Conservation (phyloP, 768 basidiomycete species). For the Coprinopsis marcescibilis region DNA sequence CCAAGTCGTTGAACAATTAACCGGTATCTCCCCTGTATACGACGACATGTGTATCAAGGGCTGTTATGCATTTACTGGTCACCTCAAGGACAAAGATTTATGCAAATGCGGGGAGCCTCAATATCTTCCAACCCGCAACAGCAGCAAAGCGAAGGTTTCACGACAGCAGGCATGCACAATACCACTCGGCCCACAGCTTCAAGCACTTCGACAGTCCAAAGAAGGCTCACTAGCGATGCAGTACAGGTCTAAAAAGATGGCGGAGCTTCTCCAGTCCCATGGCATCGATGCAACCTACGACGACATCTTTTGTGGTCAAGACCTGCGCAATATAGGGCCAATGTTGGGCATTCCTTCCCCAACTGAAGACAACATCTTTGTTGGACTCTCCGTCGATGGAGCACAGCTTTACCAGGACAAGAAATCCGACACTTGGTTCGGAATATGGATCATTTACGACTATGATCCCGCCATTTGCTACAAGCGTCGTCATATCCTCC, state of each 20-base stretch:
- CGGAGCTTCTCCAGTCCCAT: conserved; percentile 15
- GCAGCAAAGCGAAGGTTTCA: conserved; percentile 12
- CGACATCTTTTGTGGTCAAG: conserved; percentile 23
- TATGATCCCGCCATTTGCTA: conserved; percentile 19
- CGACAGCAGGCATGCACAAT: conserved; percentile 31
- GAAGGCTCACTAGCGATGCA: conserved; percentile 22
- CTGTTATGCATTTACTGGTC: conserved; percentile 26
- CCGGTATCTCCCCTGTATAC: conserved; percentile 27
- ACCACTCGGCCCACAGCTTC: conserved; percentile 36
- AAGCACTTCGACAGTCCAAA: conserved; percentile 24
- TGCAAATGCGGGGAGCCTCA: too few relatives aligned
- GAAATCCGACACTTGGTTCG: conserved; percentile 25
- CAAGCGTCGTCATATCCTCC: conserved; percentile 21
- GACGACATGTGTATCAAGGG: conserved; percentile 39
- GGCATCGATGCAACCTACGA: conserved; percentile 7
- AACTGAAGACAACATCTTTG: conserved; percentile 20
- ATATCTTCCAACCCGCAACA: too few relatives aligned
- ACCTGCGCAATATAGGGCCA: conserved; percentile 18
- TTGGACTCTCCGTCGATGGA: conserved; percentile 31
- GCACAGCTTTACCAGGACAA: conserved; percentile 34
- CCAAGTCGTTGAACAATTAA: conserved; percentile 20
- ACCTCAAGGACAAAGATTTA: conserved; percentile 14
- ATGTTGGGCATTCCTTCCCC: conserved; percentile 21
- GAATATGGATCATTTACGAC: conserved; percentile 25
- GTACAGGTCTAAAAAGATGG: conserved; percentile 21